These are phyloP conservation scores for Phellinidium pouzarii DNA, from an alignment of 1,284 basidiomycete genomes.

Conservation along the genomic window DNA sequence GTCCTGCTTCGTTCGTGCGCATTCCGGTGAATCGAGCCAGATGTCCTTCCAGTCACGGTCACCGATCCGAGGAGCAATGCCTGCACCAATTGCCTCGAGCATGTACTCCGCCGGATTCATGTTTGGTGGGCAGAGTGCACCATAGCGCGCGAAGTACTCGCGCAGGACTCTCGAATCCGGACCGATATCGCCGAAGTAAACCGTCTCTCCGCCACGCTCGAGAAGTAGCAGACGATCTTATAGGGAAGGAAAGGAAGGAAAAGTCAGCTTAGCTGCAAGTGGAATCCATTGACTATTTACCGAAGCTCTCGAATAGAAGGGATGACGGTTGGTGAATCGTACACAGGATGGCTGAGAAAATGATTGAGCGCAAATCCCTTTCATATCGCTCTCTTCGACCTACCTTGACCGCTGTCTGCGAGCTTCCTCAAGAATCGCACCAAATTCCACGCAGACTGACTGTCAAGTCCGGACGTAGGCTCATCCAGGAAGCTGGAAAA, in stretches of 20 bases:
- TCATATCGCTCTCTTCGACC: too few relatives aligned
- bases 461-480: conserved; percentile 65
- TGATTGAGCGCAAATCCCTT: conserved; percentile 1
- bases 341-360: conserved; percentile 43
- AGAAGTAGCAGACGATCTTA: conserved; percentile 60
- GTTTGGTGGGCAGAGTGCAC: conserved; percentile 56
- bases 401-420: conserved; percentile 46
- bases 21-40: conserved; percentile 48
- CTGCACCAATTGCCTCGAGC: conserved; percentile 43
- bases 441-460: conserved; percentile 79
- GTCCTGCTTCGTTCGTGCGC: conserved; percentile 27
- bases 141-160: conserved; percentile 63
- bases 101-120: conserved; percentile 58
- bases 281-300: too few relatives aligned
- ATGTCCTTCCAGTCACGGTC: conserved; percentile 59
- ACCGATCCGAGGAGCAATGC: conserved; percentile 42
- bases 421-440: conserved; percentile 81
- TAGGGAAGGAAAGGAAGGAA: neutral
- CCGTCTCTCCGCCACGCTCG: conserved; percentile 61
- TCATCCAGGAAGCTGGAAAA: conserved; percentile 26
- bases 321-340: conserved; percentile 71
- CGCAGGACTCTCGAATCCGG: conserved; percentile 53
- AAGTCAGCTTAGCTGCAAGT: neutral
- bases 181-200: conserved; percentile 79
- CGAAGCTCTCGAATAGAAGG: conserved; percentile 66